phyloP scores from a whole-genome alignment of 176 grass and related monocot species.

The Pontederia paniculata region DNA sequence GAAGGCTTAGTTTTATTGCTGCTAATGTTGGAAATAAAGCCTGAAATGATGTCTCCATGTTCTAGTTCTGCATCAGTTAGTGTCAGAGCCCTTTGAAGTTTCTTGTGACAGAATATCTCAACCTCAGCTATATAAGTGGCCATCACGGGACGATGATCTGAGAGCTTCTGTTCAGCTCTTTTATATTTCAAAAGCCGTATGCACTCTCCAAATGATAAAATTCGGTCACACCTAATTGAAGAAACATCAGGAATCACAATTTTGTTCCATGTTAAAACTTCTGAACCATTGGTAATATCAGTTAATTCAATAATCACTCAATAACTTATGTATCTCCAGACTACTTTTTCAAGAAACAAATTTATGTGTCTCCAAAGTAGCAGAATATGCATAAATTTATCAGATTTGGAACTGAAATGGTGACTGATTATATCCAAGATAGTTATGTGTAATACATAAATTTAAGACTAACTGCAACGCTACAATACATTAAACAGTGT shows the following conservation, averaged over 20 bases:
- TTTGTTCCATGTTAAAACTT: too few relatives aligned
- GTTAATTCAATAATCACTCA: too few relatives aligned
- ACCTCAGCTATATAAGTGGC: slow-evolving; percentile 68
- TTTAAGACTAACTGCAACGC: too few relatives aligned
- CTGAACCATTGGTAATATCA: too few relatives aligned
- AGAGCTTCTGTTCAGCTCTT: slow-evolving; percentile 48
- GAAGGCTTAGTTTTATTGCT: neutral
- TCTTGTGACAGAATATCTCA: slow-evolving; percentile 65
- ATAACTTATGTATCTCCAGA: too few relatives aligned
- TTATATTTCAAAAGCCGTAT: slow-evolving; percentile 36
- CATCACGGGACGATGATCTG: slow-evolving; percentile 76
- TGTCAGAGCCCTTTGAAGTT: slow-evolving; percentile 78
- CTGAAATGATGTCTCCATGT: slow-evolving; percentile 43
- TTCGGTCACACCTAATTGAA: slow-evolving; percentile 49
- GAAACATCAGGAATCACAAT: neutral
- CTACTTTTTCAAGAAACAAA: too few relatives aligned
- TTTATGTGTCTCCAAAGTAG: too few relatives aligned
- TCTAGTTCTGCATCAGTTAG: slow-evolving; percentile 84
- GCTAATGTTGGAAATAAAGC: slow-evolving; percentile 39
- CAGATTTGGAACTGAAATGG: too few relatives aligned
- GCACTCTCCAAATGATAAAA: slow-evolving; percentile 60
- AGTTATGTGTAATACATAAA: too few relatives aligned
- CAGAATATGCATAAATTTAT: too few relatives aligned
- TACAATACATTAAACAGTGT: too few relatives aligned
- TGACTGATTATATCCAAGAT: too few relatives aligned